Conservation (phyloP, 2,329 filamentous ascomycete genomes). For the Furcasterigmium sp. region DNA sequence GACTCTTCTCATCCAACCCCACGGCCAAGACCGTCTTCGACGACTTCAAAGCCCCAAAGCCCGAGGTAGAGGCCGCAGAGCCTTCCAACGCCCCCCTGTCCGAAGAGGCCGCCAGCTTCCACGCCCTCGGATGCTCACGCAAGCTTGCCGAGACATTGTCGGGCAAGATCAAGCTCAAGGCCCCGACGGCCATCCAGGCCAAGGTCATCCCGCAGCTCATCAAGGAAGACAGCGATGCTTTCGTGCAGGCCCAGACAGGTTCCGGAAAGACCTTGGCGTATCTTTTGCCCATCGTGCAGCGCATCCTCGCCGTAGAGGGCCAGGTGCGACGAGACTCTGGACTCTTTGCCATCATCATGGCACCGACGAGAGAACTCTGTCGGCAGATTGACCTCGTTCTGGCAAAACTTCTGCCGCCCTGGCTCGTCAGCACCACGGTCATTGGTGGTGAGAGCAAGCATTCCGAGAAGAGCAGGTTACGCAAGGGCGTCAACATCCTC, state of each 20-base stretch:
- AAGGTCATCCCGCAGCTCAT: constrained; percentile 78
- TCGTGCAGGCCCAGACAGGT: constrained; percentile 94
- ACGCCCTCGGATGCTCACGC: constrained; percentile 74
- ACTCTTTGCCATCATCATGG: constrained; percentile 88
- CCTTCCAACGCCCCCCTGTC: constrained; percentile 88
- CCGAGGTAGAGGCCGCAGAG: constrained; percentile 49
- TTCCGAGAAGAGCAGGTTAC: constrained; percentile 84
- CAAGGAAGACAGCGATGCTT: constrained; percentile 79
- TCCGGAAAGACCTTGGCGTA: constrained; percentile 98
- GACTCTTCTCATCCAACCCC: constrained; percentile 89
- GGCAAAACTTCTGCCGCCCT: constrained; percentile 80
- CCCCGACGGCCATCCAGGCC: constrained; percentile 91
- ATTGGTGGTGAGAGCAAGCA: constrained; percentile 66
- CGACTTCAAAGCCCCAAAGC: constrained; percentile 35
- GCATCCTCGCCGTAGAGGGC: constrained; percentile 72
- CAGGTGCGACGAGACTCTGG: constrained; percentile 77
- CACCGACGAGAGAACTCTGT: constrained; percentile 88
- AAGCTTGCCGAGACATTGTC: constrained; percentile 77
- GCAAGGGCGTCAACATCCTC: constrained; percentile 92
- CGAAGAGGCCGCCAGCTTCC: constrained; percentile 81
- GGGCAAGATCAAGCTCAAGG: constrained; percentile 80
- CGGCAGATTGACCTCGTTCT: constrained; percentile 89
- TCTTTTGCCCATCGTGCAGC: constrained; percentile 83
- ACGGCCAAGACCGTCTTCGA: constrained; percentile 58
- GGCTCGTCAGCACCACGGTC: constrained; percentile 87